Evolutionary conservation across 2,329 filamentous ascomycete species (phyloP).

Genomic region (Claviceps digitariae): DNA sequence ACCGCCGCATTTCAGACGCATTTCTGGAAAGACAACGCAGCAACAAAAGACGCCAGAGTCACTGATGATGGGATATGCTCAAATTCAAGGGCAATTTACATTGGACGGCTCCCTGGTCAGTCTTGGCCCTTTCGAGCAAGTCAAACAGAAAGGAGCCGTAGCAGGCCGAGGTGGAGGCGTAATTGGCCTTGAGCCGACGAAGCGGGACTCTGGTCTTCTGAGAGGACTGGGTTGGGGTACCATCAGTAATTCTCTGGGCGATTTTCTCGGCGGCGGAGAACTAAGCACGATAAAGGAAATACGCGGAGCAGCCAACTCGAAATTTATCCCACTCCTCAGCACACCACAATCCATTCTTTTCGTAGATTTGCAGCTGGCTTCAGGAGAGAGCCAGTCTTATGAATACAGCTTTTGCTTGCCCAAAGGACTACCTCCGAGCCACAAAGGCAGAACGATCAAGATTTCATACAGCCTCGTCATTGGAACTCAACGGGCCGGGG

Average conservation of each 20-base stretch:
- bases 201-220: conserved; percentile 66
- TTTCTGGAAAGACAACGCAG: conserved; percentile 29
- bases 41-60: conserved; percentile 51
- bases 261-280: conserved; percentile 73
- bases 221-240: conserved; percentile 78
- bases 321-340: conserved; percentile 79
- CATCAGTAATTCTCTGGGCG: conserved; percentile 76
- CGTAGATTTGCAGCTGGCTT: conserved; percentile 75
- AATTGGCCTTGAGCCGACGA: conserved; percentile 61
- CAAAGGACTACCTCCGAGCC: conserved; percentile 76
- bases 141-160: conserved; percentile 86
- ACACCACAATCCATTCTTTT: conserved; percentile 94
- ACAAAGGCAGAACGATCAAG: conserved; percentile 87
- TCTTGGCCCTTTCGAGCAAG: conserved; percentile 80
- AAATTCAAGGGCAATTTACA: conserved; percentile 83
- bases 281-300: conserved; percentile 93
- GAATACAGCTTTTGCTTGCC: conserved; percentile 80
- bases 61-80: conserved; percentile 96
- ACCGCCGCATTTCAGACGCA: conserved; percentile 32
- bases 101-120: conserved; percentile 86
- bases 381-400: conserved; percentile 78
- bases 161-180: conserved; percentile 80
- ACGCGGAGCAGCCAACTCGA: conserved; percentile 73
- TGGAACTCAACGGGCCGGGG: conserved; percentile 76
- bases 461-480: conserved; percentile 84